Evolutionary conservation across 1,284 basidiomycete species (phyloP), one percentile per base, ranked within the genome.

Genomic region (Naganishia albida): DNA sequence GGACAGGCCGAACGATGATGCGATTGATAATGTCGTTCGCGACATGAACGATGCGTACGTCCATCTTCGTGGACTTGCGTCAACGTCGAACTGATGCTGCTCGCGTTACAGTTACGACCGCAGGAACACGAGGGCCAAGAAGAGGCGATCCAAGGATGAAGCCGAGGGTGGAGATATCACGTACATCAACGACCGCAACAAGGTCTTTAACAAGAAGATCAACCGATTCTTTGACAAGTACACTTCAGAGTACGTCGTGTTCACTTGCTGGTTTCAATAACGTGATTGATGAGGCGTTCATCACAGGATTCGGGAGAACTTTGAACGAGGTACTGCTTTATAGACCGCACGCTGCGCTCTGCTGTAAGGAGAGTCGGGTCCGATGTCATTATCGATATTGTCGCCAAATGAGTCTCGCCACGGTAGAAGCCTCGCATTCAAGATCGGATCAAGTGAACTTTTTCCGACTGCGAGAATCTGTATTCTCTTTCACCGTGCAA

Each of bases 161-260:
- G 93, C 97, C 73, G 88, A 90, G 60, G 89, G 95, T 69, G 93
- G 90, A 63, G 93, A 97, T 71, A 91, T 99, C 78, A 98, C 93
- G 15, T 99, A 99, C 77, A 99, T 99, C 86, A 99, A 99, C 83
- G 92, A 97, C 78, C 88, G 89, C 78, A 99, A 99, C 82, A 88
- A 91, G 73, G 91, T 95, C 62, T 99, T 98, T 85, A 99, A 98
- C 86, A 94, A 94, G 82, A 99, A 97, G 90, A 93, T 98, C 81
- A 88, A 90, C 23, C 86, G 95, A 68, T 99, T 93, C 81, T 99
- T 93, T 83, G 92, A 98, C 85, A 93, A 95, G 75, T 95, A 97
- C 75, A 99, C 95, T 1, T 82, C 90, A 63, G 95, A 98, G 77
- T 79, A 59, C 15, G 73, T 73, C 49, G 23, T 7, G 18, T 28